These are phyloP conservation scores for Umbelopsis sp. DNA, from an alignment of 192 early-diverging fungal genomes.

Conservation along the genomic window DNA sequence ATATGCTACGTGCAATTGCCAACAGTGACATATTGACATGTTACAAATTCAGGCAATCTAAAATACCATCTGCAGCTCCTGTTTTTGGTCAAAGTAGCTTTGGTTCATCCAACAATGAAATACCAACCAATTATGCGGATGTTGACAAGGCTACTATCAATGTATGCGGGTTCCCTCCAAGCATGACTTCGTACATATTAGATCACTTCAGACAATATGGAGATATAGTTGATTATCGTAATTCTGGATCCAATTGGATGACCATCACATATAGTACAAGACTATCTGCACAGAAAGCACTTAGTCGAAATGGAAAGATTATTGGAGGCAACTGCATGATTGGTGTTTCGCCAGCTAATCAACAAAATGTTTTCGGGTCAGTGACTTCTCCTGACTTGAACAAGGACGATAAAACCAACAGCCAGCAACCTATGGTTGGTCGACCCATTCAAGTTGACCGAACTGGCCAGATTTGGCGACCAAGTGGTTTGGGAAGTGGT, in stretches of 20 bases:
- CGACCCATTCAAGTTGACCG: conserved; percentile 7
- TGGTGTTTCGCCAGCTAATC: conserved; percentile 26
- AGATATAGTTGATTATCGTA: conserved; percentile 23
- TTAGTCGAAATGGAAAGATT: conserved; percentile 29
- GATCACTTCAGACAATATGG: conserved; percentile 35
- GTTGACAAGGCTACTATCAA: conserved; percentile 23
- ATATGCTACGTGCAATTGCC: background rate
- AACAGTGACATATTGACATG: background rate
- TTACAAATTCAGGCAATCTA: background rate
- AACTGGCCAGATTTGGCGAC: conserved; percentile 26
- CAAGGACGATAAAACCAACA: conserved; percentile 15
- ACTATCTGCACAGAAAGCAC: conserved; percentile 29
- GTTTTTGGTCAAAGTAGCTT: conserved; percentile 6
- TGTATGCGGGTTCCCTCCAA: conserved; percentile 35
- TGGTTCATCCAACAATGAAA: conserved; percentile 13
- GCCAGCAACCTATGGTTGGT: background rate
- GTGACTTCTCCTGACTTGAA: conserved; percentile 10
- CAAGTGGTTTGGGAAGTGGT: conserved; percentile 7
- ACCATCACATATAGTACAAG: conserved; percentile 29
- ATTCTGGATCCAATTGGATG: conserved; percentile 36
- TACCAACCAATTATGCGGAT: conserved; percentile 6
- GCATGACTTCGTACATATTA: conserved; percentile 22
- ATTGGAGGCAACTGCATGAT: conserved; percentile 34
- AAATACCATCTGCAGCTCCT: background rate
- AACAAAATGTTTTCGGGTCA: conserved; percentile 15